These are phyloP conservation scores for Aspergillus nidulans DNA, from an alignment of 495 filamentous ascomycete genomes.

Conservation along the genomic window DNA sequence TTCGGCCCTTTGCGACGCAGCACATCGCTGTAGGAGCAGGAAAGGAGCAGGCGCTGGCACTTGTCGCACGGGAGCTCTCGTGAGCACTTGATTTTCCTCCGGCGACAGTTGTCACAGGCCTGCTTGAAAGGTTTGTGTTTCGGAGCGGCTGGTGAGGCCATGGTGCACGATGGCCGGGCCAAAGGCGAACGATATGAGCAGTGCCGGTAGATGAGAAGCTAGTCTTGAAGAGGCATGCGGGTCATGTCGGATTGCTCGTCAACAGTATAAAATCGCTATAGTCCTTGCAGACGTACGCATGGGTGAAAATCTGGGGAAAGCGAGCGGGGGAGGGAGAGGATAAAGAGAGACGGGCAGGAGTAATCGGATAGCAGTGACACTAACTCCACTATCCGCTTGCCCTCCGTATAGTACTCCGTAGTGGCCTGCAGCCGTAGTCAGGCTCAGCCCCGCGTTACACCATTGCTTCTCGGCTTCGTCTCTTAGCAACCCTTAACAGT, in stretches of 20 bases:
- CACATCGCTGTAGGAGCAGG: conserved; percentile 43
- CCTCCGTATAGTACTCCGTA: neutral
- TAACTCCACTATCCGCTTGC: neutral
- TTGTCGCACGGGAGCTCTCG: conserved; percentile 43
- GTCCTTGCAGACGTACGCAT: neutral
- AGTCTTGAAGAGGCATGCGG: neutral
- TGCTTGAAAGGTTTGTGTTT: conserved; percentile 31
- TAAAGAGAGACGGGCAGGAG: conserved; percentile 13
- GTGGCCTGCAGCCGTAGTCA: conserved; percentile 2
- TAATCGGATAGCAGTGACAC: conserved; percentile 1
- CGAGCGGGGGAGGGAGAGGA: conserved; percentile 4
- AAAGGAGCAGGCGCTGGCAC: conserved; percentile 41
- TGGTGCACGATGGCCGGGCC: neutral
- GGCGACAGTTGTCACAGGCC: conserved; percentile 44
- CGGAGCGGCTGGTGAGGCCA: conserved; percentile 20
- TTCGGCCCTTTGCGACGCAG: conserved; percentile 44
- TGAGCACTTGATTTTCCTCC: conserved; percentile 44
- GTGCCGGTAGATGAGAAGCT: neutral
- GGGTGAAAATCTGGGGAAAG: conserved; percentile 18
- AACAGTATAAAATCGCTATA: neutral
- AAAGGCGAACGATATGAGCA: neutral
- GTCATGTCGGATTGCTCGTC: too few species aligned
- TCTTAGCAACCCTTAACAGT: neutral
- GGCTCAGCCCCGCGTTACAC: conserved; percentile 5
- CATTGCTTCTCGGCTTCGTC: neutral